Base-by-base conservation (phyloP, 768 basidiomycete genomes). In the Pleurotus djamor region DNA sequence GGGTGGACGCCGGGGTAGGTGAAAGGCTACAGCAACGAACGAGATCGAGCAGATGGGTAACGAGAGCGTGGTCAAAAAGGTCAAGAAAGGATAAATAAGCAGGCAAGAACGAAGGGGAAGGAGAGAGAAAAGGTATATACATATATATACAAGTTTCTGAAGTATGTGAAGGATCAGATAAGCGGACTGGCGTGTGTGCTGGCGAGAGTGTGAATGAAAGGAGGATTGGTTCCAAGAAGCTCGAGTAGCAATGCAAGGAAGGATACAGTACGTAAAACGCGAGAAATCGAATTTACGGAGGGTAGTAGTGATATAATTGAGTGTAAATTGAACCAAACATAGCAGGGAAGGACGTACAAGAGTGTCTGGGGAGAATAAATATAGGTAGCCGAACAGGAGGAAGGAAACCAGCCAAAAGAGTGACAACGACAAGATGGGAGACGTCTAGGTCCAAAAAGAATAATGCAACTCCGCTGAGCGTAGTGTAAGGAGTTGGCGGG, bases 361-460 rank as follows among this genome's bases (percentile, higher is more conserved):
- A 44, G 54, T 37, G 33, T 34, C 44, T 37, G 52, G 28, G 38
- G 38, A 33, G 16, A 37, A 54, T 54, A 54, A 35, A 54, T 28
- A 56, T 13, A 17, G 14, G 57, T 54, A 48, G 59, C 21, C 21
- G 21, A 28, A 28, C 21, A 28, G 21, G 21, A 28, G 59, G 45
- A 28, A 55, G 57, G 61, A 64, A 9, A 44, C 51, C 44, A 48
- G 49, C 38, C 9, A 16, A 38, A 48, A n/a, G 44, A 48, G 35
- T 59, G 57, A 50, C 43, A 52, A 51, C n/a, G 35, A 41, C 49
- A 59, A 54, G 43, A n/a, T 10, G n/a, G 10, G 38, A n/a, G 38
- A 34, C 34, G 52, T 58, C 60, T 50, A 56, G 21, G 54, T 56
- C 41, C 54, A 56, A 61, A 49, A 56, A 57, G 52, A 62, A 61